phyloP scores from a whole-genome alignment of 768 basidiomycete species.

The Erythrobasidium yunnanense region DNA sequence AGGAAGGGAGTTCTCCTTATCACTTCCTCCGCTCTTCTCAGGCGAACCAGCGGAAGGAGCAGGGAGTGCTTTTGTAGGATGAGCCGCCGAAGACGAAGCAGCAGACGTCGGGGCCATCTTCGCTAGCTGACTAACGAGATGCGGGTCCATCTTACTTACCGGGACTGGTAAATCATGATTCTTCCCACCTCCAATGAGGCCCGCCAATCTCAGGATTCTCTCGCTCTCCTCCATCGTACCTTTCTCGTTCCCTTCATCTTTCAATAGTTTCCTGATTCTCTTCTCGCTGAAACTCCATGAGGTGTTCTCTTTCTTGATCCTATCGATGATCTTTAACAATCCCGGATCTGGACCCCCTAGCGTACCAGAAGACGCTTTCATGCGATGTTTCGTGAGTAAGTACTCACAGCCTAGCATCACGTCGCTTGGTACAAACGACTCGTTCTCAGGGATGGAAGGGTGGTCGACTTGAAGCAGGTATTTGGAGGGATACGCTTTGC shows the following conservation, averaged over 20 bases:
- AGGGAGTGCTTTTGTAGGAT: neutral
- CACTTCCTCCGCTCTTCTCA: neutral
- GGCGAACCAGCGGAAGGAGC: neutral
- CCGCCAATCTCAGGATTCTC: neutral
- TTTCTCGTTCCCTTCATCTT: neutral
- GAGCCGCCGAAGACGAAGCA: neutral
- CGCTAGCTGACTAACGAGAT: neutral
- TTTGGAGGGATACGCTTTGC: constrained; percentile 3
- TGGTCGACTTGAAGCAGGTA: neutral
- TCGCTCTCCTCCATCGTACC: constrained; percentile 1
- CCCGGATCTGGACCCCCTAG: neutral
- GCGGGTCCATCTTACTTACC: neutral
- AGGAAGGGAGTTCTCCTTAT: constrained; percentile 12
- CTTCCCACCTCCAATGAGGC: constrained; percentile 2
- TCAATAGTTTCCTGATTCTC: neutral
- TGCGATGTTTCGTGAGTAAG: neutral
- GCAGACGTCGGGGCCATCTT: neutral
- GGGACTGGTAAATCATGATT: neutral
- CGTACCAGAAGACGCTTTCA: neutral
- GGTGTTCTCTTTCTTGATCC: constrained; percentile 8
- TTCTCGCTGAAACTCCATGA: neutral
- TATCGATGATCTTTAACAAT: constrained; percentile 7
- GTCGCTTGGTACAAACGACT: neutral
- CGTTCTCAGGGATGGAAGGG: neutral
- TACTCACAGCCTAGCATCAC: constrained; percentile 3